Percentiles rank a stretch among this genome's conserved stretches.
phyloP scores from a whole-genome alignment of 1,284 basidiomycete species.

The Coniferiporia sulphurascens region DNA sequence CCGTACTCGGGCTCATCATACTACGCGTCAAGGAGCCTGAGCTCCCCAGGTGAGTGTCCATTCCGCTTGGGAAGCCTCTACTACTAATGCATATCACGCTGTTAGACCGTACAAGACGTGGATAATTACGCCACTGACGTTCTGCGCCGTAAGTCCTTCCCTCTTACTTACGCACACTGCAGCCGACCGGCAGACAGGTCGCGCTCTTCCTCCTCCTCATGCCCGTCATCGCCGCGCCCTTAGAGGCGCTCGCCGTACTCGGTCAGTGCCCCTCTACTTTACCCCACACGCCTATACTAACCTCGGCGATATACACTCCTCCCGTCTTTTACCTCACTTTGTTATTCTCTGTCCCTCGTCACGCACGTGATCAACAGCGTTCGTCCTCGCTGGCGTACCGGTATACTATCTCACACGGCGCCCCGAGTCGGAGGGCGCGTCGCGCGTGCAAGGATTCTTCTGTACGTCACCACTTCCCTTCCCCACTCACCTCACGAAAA shows the following conservation, averaged over 20 bases:
- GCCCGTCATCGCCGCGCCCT: conserved; percentile 91
- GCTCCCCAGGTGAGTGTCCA: conserved; percentile 59
- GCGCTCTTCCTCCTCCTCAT: conserved; percentile 92
- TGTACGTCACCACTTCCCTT: conserved; percentile 35
- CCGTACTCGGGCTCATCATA: conserved; percentile 85
- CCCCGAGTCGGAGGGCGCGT: conserved; percentile 38
- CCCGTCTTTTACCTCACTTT: background rate
- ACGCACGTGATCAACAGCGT: conserved; percentile 36
- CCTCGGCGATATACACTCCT: too few relatives aligned
- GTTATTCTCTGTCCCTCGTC: background rate
- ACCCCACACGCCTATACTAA: too few relatives aligned
- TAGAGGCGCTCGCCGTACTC: conserved; percentile 82
- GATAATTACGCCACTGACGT: conserved; percentile 86
- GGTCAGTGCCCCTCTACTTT: conserved; percentile 40
- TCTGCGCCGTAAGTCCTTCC: conserved; percentile 68
- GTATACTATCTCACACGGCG: conserved; percentile 75
- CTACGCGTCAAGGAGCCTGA: conserved; percentile 89
- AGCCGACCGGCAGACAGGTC: conserved; percentile 43
- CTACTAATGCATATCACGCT: background rate
- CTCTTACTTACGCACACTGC: background rate
- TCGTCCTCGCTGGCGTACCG: conserved; percentile 73
- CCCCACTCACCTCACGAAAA: background rate
- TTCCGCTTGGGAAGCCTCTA: background rate
- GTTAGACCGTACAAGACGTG: conserved; percentile 86
- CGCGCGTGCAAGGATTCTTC: conserved; percentile 39